Conservation (phyloP, 768 basidiomycete genomes). For the Hericium rajendrae region DNA sequence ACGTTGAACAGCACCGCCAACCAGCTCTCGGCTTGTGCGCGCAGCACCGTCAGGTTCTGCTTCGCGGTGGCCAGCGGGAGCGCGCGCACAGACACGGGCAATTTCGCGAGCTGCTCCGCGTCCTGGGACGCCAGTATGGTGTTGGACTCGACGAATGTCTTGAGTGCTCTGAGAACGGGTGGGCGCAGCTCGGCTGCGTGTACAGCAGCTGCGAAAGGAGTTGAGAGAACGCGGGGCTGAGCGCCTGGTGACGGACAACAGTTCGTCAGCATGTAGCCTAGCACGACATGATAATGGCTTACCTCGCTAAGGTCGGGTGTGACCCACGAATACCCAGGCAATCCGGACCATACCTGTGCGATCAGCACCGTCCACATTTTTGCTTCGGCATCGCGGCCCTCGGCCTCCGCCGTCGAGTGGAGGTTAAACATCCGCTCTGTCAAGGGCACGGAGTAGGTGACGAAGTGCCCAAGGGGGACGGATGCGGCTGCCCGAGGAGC, state of each 20-base stretch:
- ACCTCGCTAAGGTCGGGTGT: slow-evolving; percentile 69
- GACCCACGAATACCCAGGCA: slow-evolving; percentile 84
- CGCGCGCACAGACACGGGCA: slow-evolving; percentile 19
- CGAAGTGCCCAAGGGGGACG: slow-evolving; percentile 81
- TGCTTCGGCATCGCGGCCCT: slow-evolving; percentile 69
- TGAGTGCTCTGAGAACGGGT: slow-evolving; percentile 73
- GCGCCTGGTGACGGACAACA: slow-evolving; percentile 37
- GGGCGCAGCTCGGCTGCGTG: slow-evolving; percentile 76
- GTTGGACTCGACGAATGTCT: slow-evolving; percentile 75
- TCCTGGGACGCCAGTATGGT: slow-evolving; percentile 37
- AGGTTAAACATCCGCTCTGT: slow-evolving; percentile 90
- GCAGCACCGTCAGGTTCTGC: slow-evolving; percentile 63
- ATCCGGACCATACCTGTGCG: slow-evolving; percentile 87
- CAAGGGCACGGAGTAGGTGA: slow-evolving; percentile 84
- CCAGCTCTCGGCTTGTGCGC: slow-evolving; percentile 82
- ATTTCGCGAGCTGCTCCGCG: slow-evolving; percentile 18
- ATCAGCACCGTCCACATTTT: slow-evolving; percentile 95
- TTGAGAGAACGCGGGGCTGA: slow-evolving; percentile 72
- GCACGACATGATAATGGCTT: slow-evolving; percentile 11
- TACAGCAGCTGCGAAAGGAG: slow-evolving; percentile 93
- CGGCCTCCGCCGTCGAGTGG: slow-evolving; percentile 69
- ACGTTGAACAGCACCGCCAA: slow-evolving; percentile 94
- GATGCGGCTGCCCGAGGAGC: slow-evolving; percentile 70
- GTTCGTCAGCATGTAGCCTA: neutral
- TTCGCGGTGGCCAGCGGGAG: slow-evolving; percentile 45